phyloP scores from a whole-genome alignment of 1,284 basidiomycete genomes.

The Fomitopsis betulina region DNA sequence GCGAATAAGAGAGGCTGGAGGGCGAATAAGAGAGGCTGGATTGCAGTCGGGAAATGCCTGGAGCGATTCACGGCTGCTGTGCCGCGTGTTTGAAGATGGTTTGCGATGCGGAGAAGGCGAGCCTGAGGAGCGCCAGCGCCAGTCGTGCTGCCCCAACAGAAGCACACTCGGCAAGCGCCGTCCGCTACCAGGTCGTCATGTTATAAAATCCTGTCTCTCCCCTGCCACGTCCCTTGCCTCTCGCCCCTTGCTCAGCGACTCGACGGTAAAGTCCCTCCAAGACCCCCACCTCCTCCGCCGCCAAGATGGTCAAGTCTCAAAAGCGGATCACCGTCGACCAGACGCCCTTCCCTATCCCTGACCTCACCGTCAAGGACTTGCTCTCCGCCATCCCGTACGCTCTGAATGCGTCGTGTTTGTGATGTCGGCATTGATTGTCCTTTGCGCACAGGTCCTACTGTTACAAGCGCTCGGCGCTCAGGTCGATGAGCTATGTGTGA shows the following conservation, averaged over 20 bases:
- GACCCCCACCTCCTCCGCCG: slow-evolving; percentile 1
- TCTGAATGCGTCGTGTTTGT: neutral
- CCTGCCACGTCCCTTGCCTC: slow-evolving; percentile 9
- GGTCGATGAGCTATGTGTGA: slow-evolving; percentile 82
- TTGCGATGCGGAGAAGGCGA: neutral
- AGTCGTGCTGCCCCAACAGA: slow-evolving; percentile 5
- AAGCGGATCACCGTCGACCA: slow-evolving; percentile 45
- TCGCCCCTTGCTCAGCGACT: slow-evolving; percentile 12
- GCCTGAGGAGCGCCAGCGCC: neutral
- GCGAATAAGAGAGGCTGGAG: neutral
- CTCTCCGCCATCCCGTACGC: slow-evolving; percentile 85
- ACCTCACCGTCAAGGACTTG: slow-evolving; percentile 83
- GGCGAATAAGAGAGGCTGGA: neutral
- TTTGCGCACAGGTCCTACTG: slow-evolving; percentile 69
- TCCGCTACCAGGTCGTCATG: slow-evolving; percentile 10
- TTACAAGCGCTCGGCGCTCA: slow-evolving; percentile 86
- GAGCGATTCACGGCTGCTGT: neutral
- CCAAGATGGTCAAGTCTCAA: slow-evolving; percentile 22
- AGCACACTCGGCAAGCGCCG: slow-evolving; percentile 6
- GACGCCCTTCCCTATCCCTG: slow-evolving; percentile 66
- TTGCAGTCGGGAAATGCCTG: neutral
- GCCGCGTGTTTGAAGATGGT: neutral
- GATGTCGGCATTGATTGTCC: neutral
- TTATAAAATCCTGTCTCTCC: slow-evolving; percentile 15
- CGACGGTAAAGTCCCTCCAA: slow-evolving; percentile 14